phyloP scores from a whole-genome alignment of 305 asterid species.

The Plantago lanceolata region DNA sequence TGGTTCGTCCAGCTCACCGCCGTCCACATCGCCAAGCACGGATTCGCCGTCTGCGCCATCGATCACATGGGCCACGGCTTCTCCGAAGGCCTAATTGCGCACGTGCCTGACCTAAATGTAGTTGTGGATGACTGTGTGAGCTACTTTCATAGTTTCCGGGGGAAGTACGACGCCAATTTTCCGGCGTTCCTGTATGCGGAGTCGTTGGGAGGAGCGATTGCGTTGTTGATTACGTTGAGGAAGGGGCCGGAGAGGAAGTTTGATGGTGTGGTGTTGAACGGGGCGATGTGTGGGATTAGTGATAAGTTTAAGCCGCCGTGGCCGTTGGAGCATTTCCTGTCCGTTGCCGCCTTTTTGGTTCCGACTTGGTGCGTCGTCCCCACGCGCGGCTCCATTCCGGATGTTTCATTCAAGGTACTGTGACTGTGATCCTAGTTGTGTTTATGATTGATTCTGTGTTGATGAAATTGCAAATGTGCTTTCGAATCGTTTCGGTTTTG shows the following conservation, averaged over 20 bases:
- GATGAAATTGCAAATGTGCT: too few species aligned
- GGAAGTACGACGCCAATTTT: conserved; percentile 32
- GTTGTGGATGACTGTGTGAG: conserved; percentile 69
- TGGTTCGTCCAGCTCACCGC: conserved; percentile 92
- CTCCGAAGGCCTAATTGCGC: conserved; percentile 73
- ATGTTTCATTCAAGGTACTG: conserved; percentile 76
- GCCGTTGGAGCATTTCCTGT: conserved; percentile 89
- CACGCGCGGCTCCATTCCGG: conserved; percentile 69
- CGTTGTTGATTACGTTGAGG: conserved; percentile 60
- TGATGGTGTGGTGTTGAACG: conserved; percentile 80
- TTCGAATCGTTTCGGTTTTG: too few species aligned
- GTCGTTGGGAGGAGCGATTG: conserved; percentile 87
- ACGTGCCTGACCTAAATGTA: conserved; percentile 58
- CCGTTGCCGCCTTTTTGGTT: conserved; percentile 58
- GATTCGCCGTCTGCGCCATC: conserved; percentile 86
- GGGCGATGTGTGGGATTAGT: conserved; percentile 92
- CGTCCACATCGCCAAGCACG: conserved; percentile 71
- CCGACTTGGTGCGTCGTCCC: conserved; percentile 93
- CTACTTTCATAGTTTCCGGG: conserved; percentile 54
- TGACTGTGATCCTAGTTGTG: not conserved
- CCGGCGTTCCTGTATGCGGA: conserved; percentile 80
- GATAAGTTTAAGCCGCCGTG: conserved; percentile 86
- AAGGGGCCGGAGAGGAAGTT: conserved; percentile 43
- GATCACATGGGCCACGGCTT: conserved; percentile 94
- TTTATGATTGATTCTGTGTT: not conserved